Percentiles rank a stretch among this genome's conserved stretches.
Evolutionary conservation across 495 filamentous ascomycete species (phyloP).

Genomic region (Evansstolkia leycettana): DNA sequence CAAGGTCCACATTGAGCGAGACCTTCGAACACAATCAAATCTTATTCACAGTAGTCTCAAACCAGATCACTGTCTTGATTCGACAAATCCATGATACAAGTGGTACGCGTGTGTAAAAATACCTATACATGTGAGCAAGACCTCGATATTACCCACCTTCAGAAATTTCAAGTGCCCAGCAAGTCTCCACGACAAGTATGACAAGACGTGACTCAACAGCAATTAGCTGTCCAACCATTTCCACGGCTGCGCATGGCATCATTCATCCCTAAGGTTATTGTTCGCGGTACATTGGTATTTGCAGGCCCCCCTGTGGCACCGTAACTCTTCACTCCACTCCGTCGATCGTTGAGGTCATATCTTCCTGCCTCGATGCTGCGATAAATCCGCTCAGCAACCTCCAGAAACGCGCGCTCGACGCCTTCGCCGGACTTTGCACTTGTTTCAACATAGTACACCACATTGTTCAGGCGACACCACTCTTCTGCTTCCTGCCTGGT

Average conservation of each 20-base stretch:
- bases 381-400: slow-evolving; percentile 88
- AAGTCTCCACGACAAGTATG: no score
- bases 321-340: slow-evolving; percentile 82
- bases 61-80: no score
- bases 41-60: no score
- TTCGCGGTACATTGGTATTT: slow-evolving; percentile 29
- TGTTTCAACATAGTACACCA: slow-evolving; percentile 91
- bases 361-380: slow-evolving; percentile 86
- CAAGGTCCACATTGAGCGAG: no score
- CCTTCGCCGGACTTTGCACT: slow-evolving; percentile 86
- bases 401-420: slow-evolving; percentile 84
- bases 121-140: no score
- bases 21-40: no score
- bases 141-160: no score
- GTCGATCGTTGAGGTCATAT: slow-evolving; percentile 88
- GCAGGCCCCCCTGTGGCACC: slow-evolving; percentile 36
- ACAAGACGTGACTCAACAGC: slow-evolving; percentile 31
- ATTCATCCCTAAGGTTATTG: slow-evolving; percentile 45
- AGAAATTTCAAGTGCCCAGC: no score
- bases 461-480: slow-evolving; percentile 72
- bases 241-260: slow-evolving; percentile 37
- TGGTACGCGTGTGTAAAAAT: no score
- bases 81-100: no score
- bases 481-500: slow-evolving; percentile 67
- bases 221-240: slow-evolving; percentile 31